Conservation (phyloP, 2,329 filamentous ascomycete species). For the Penicillium rolfsii region DNA sequence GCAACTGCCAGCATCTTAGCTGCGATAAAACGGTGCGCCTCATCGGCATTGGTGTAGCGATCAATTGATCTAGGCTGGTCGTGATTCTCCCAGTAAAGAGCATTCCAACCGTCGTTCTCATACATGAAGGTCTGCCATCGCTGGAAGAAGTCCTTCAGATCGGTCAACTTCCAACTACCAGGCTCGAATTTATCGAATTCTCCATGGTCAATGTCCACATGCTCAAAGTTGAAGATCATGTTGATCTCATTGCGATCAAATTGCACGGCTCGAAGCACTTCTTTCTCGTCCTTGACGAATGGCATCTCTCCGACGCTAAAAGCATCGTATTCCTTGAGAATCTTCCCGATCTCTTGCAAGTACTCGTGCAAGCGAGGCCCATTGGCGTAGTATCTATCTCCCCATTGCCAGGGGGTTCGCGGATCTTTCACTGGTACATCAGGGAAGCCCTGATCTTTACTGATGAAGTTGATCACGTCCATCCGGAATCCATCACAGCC, state of each 20-base stretch:
- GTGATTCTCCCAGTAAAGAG: constrained; percentile 68
- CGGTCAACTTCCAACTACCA: constrained; percentile 53
- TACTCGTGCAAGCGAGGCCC: constrained; percentile 63
- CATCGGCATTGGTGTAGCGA: constrained; percentile 57
- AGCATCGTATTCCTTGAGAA: constrained; percentile 60
- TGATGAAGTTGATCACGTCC: constrained; percentile 74
- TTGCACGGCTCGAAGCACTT: constrained; percentile 59
- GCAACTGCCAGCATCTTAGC: constrained; percentile 65
- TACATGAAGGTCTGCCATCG: constrained; percentile 65
- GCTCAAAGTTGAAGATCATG: constrained; percentile 76
- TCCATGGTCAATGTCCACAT: constrained; percentile 63
- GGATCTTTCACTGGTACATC: constrained; percentile 44
- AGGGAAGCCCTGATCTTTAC: constrained; percentile 62
- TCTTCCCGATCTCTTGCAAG: constrained; percentile 56
- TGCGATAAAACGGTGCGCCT: constrained; percentile 53
- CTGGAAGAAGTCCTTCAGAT: constrained; percentile 57
- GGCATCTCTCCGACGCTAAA: constrained; percentile 67
- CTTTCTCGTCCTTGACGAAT: constrained; percentile 50
- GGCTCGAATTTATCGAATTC: constrained; percentile 55
- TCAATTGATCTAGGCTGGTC: constrained; percentile 66
- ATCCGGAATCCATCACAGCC: constrained; percentile 76
- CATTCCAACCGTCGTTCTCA: constrained; percentile 65
- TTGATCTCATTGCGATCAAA: constrained; percentile 63
- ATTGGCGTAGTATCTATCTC: constrained; percentile 55
- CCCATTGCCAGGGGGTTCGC: constrained; percentile 39